Conservation (phyloP, 2,329 filamentous ascomycete genomes). For the Aspergillus sp. region DNA sequence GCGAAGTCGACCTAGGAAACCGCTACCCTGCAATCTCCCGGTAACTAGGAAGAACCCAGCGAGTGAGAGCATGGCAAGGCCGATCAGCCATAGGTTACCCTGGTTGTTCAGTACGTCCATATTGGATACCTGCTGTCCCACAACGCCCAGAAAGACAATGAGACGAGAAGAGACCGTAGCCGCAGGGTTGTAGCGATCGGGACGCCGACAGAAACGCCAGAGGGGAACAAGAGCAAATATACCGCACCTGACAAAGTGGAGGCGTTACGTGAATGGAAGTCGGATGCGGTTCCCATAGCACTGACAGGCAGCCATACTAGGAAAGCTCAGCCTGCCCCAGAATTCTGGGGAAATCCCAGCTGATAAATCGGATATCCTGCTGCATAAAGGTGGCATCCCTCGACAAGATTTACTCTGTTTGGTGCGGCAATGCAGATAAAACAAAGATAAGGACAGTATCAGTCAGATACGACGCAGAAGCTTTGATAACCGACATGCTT, state of each 20-base stretch:
- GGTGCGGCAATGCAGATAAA: constrained; percentile 27
- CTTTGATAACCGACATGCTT: neutral
- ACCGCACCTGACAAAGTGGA: neutral
- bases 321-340: neutral
- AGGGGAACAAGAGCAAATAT: neutral
- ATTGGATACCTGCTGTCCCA: neutral
- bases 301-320: neutral
- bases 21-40: constrained; percentile 36
- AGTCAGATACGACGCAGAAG: neutral
- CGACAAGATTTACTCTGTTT: constrained; percentile 22
- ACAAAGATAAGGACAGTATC: constrained; percentile 7
- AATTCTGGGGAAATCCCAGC: neutral
- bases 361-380: constrained; percentile 1
- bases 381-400: neutral
- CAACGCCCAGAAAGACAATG: neutral
- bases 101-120: constrained; percentile 23
- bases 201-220: neutral
- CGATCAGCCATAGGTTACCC: constrained; percentile 27
- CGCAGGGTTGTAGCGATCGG: neutral
- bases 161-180: constrained; percentile 3
- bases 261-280: neutral
- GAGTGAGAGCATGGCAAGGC: constrained; percentile 25
- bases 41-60: constrained; percentile 32
- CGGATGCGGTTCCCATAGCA: neutral
- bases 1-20: constrained; percentile 40